A percentile compares a stretch with the other conserved stretches of the same genome.
phyloP scores from a whole-genome alignment of 768 basidiomycete genomes.

The Tylopilus intermedius region DNA sequence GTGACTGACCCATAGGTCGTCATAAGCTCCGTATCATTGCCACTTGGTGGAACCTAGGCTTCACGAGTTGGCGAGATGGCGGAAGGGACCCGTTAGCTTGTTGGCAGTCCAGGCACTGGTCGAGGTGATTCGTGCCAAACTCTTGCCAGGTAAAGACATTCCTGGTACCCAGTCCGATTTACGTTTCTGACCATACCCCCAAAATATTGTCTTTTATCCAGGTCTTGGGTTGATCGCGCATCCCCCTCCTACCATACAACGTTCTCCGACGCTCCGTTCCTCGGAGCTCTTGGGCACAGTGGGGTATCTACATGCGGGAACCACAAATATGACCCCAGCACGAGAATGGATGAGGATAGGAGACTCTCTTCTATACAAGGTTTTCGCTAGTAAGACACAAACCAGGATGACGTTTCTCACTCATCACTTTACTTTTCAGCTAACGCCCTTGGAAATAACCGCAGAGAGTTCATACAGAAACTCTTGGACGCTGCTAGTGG shows the following conservation, averaged over 20 bases:
- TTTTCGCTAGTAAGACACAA: not conserved
- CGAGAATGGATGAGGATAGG: conserved; percentile 9
- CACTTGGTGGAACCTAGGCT: conserved; percentile 1
- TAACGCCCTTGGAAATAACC: conserved; percentile 1
- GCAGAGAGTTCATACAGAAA: conserved; percentile 4
- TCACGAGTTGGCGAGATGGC: conserved; percentile 1
- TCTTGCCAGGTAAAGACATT: conserved; percentile 6
- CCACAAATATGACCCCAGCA: not conserved
- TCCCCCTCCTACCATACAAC: not conserved
- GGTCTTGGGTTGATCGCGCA: not conserved
- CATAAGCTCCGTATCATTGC: conserved; percentile 1
- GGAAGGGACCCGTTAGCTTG: conserved; percentile 10
- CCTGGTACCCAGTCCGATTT: too few species aligned
- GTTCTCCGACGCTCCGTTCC: conserved; percentile 7
- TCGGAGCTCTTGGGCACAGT: conserved; percentile 1
- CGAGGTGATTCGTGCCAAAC: conserved; percentile 9
- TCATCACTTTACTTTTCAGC: not conserved
- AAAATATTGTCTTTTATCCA: not conserved
- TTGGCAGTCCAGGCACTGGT: conserved; percentile 21
- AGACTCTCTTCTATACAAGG: conserved; percentile 7
- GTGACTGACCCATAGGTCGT: not conserved
- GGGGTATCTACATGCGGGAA: conserved; percentile 2
- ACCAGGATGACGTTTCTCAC: not conserved
- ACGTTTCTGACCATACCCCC: not conserved
- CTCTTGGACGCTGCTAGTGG: conserved; percentile 3